Base-by-base conservation (phyloP, 2,329 filamentous ascomycete genomes). In the Ascochyta rabiei region DNA sequence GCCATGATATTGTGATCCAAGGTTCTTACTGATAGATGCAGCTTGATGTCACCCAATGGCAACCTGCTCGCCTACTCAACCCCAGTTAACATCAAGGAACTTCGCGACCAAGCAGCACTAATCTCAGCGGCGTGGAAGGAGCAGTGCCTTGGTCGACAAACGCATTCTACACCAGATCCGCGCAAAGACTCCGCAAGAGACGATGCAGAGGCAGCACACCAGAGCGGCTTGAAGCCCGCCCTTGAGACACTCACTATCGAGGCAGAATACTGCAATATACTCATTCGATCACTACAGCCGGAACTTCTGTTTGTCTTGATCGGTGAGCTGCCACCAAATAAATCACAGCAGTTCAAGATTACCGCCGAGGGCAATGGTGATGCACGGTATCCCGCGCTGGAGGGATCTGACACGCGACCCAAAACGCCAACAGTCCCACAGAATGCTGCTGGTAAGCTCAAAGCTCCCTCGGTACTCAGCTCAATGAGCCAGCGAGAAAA, bases 101-200 rank as follows among this genome's bases (percentile, higher is more conserved):
- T 82, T 28, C 77, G 80, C 35, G 79, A 80, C 51, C 78, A 81
- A 61, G 79, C 78, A 19, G 78, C 80, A 6, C 66, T 81, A 42
- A 75, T 81, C 8, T 79, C 79, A 19, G 76, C 81, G 58, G 75
- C 75, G 9, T 82, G 80, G 80, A 80, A 80, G 66, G 79, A 81
- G 42, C 70, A 80, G 10, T 63, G 61, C 16, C 45, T 50, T 26
- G 64, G 62, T 15, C 62, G 66, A 16, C 58, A 66, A 28, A 62
- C 56, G 33, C 46, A 54, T 15, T 46, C 62, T 16, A 23, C 35
- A 39, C 56, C 60, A 24, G 55, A 59, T 10, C 48, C 51, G 9
- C 54, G 53, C 3, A 60, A 56, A 44, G 59, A 62, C 24, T 53
- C 57, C 2, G 35, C 33, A 5, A 49, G 53, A 16, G 48, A 50